phyloP scores from a whole-genome alignment of 73 alveolate genomes.

The Tetrahymena thermophila region DNA sequence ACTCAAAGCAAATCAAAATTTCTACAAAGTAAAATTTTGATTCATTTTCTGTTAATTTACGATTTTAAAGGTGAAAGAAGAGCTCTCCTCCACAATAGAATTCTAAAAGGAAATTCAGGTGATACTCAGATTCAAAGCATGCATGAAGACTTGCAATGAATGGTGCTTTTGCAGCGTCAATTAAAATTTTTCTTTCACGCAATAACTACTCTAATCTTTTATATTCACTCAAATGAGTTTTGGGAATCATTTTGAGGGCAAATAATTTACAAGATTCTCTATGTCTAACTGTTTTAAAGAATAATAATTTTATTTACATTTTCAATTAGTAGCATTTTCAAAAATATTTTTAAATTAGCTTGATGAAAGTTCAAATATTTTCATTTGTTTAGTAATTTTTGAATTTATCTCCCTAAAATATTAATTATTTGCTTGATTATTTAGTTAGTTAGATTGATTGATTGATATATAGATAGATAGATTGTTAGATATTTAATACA shows the following conservation, averaged over 20 bases:
- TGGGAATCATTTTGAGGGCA: constrained; percentile 40
- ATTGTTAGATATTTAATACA: neutral
- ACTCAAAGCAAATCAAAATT: constrained; percentile 50
- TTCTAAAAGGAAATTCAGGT: constrained; percentile 52
- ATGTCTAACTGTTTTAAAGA: constrained; percentile 10
- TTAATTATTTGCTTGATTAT: neutral
- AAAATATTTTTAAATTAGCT: no score
- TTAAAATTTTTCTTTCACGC: constrained; percentile 35
- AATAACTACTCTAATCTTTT: constrained; percentile 36
- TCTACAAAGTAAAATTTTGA: constrained; percentile 45
- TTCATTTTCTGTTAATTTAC: constrained; percentile 42
- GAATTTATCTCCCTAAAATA: neutral
- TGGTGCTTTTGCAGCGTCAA: constrained; percentile 22
- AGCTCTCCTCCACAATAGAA: constrained; percentile 81
- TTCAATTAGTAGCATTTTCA: no score
- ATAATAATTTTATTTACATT: no score
- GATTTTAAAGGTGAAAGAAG: constrained; percentile 37
- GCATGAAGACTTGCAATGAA: constrained; percentile 33
- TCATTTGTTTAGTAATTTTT: neutral
- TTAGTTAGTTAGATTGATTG: neutral
- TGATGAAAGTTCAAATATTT: neutral
- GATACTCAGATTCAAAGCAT: constrained; percentile 23
- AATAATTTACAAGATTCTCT: constrained; percentile 10
- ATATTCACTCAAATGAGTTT: constrained; percentile 29
- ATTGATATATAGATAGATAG: neutral